Evolutionary conservation across 2,329 filamentous ascomycete genomes (phyloP).

Genomic region (Colletotrichum higginsianum): DNA sequence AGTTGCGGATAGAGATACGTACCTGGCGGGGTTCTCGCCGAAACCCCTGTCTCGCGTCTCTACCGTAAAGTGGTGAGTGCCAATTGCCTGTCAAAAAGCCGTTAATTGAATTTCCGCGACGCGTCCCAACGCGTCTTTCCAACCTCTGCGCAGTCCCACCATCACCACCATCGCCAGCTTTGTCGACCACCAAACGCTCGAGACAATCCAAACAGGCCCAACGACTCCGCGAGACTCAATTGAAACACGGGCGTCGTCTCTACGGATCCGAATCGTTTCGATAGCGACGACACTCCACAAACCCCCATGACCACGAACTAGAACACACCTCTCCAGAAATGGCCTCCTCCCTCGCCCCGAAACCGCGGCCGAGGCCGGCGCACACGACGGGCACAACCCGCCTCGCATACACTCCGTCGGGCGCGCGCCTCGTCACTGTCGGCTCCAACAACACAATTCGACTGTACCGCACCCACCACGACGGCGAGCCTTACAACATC

Average conservation of each 20-base stretch:
- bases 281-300: not conserved
- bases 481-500: constrained; percentile 92
- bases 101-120: constrained; percentile 55
- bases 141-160: not conserved
- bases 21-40: constrained; percentile 9
- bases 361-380: constrained; percentile 76
- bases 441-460: constrained; percentile 95
- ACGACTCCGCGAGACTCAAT: not conserved
- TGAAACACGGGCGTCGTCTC: no score
- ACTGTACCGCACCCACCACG: constrained; percentile 90
- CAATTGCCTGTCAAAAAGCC: constrained; percentile 10
- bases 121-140: constrained; percentile 57
- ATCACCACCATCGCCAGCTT: not conserved
- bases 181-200: not conserved
- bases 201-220: not conserved
- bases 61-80: not conserved
- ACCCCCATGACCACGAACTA: not conserved
- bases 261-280: not conserved
- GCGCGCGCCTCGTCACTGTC: constrained; percentile 88
- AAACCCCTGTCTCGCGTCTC: constrained; percentile 4
- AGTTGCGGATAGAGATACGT: not conserved
- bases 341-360: constrained; percentile 58
- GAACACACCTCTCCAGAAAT: constrained; percentile 21
- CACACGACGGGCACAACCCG: constrained; percentile 90
- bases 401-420: constrained; percentile 91